Evolutionary conservation across 2,329 filamentous ascomycete species (phyloP), one percentile per base, ranked within the genome.

Genomic region (Stagonosporopsis vannaccii): DNA sequence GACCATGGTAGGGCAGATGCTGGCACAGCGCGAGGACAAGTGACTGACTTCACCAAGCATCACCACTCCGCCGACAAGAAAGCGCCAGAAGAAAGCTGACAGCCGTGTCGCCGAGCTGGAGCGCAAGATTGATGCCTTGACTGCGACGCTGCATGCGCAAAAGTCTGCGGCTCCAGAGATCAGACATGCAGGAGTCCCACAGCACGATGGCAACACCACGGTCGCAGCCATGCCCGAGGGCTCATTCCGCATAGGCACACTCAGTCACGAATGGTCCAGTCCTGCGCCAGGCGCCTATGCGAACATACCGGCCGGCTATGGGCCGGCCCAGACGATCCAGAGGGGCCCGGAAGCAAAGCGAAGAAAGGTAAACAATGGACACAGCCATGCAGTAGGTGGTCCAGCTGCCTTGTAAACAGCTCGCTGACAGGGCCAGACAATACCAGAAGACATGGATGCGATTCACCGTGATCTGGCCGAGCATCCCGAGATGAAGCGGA

Each of bases 81-180:
- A 96, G 78, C 84, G 92, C 40, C 91, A 94, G 79, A 96, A 94
- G 81, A 96, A 96, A 81, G 92, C 91, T 50, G 93, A 96, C 73
- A 94, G 87, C 63, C 84, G 92, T 47, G 92, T 97, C 12, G 90
- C 92, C 8, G 92, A 97, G 79, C 82, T 97, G 47, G 92, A 97
- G 80, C 92, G 89, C 81, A 96, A 96, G 80, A 94, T 97, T 61
- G 92, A 97, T 79, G 90, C 90, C 8, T 75, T 97, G 72, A 96
- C 91, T 7, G 90, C 91, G 6, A 92, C 87, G 32, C 73, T 97
- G 62, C 88, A 91, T 41, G 86, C 90, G 26, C 77, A 79, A 60
- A 75, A 75, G 57, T 48, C 61, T 3, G 66, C 48, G 13, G 52
- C 25, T 1, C 63, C 68, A 1, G 66, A 69, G 3, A 40, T 64